Evolutionary conservation across 2,329 filamentous ascomycete species (phyloP).

Genomic region (Coniochaeta prunicola): DNA sequence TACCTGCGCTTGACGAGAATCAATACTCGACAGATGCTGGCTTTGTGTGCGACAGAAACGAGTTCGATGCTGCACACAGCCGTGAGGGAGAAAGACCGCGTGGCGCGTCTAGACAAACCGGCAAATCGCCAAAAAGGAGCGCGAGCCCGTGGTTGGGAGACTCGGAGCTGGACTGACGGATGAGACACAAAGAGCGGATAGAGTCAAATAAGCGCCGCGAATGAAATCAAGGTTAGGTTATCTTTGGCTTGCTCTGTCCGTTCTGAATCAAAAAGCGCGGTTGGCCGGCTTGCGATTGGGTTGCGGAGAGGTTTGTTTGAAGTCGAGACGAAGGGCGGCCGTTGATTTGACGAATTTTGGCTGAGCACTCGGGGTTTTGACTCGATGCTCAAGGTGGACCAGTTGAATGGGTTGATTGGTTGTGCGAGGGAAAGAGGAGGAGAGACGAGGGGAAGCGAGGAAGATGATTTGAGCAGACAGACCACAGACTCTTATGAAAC

Average conservation of each 20-base stretch:
- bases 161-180: background rate
- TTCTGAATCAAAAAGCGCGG: slow-evolving; percentile 4
- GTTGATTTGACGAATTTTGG: slow-evolving; percentile 23
- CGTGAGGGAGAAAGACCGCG: background rate
- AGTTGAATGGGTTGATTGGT: slow-evolving; percentile 39
- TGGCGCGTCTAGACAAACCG: slow-evolving; percentile 4
- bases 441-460: slow-evolving; percentile 32
- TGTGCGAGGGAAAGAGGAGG: slow-evolving; percentile 35
- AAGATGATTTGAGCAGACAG: slow-evolving; percentile 44
- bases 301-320: slow-evolving; percentile 12
- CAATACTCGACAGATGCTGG: background rate
- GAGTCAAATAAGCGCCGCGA: slow-evolving; percentile 9
- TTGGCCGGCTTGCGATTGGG: slow-evolving; percentile 16
- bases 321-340: slow-evolving; percentile 12
- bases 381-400: slow-evolving; percentile 21
- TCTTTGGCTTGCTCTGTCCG: background rate
- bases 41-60: background rate
- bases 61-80: slow-evolving; percentile 1
- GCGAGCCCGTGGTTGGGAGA: background rate
- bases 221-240: slow-evolving; percentile 5
- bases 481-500: slow-evolving; percentile 31
- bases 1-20: background rate
- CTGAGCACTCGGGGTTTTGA: background rate
- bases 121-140: background rate
- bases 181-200: background rate